Conservation (phyloP, 2,329 filamentous ascomycete genomes). For the Penicillium sp. region DNA sequence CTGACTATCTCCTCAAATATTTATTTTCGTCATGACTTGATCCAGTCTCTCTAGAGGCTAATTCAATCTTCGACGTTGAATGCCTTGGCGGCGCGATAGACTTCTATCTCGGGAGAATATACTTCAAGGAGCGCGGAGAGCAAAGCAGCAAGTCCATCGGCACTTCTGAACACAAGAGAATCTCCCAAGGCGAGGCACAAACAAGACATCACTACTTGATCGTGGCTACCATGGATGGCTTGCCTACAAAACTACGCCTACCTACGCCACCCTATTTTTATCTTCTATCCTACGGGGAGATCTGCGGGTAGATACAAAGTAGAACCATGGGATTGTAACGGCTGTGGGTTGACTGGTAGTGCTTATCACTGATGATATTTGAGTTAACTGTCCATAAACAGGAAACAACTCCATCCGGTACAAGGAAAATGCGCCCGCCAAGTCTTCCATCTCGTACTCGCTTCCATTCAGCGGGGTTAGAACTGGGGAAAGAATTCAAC, state of each 20-base stretch:
- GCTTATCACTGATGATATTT: background rate
- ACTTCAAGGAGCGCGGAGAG: background rate
- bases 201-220: background rate
- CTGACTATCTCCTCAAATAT: too few relatives aligned
- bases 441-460: conserved; percentile 6
- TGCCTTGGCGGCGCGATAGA: background rate
- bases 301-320: background rate
- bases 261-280: conserved; percentile 16
- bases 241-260: conserved; percentile 8
- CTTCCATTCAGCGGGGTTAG: background rate
- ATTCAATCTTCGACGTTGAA: background rate
- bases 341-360: background rate
- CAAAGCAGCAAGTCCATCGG: background rate
- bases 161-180: background rate
- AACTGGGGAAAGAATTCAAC: background rate
- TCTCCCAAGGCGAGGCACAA: background rate
- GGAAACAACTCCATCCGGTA: background rate
- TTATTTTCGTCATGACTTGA: background rate
- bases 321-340: conserved; percentile 1
- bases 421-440: background rate
- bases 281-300: background rate
- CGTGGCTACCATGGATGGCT: conserved; percentile 1
- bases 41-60: background rate
- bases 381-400: background rate
- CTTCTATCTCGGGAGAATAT: background rate